Percentiles rank a stretch among this genome's conserved stretches.
These are phyloP conservation scores for Rosa hybrid DNA, from an alignment of 331 rosid species.

Conservation along the genomic window DNA sequence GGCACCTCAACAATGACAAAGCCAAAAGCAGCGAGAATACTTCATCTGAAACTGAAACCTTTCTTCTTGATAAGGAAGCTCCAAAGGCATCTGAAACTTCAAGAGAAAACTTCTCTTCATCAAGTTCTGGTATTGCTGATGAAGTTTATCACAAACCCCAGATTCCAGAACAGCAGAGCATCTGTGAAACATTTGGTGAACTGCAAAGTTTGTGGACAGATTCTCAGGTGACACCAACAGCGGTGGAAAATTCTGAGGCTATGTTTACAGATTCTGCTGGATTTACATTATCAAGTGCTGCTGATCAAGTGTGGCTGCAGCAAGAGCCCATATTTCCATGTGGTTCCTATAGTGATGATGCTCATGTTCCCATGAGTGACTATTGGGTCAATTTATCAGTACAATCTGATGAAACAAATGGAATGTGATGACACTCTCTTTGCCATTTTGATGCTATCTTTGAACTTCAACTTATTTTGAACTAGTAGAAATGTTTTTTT, in stretches of 20 bases:
- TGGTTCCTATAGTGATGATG: slow-evolving; percentile 16
- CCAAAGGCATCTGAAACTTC: background rate
- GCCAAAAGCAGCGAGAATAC: background rate
- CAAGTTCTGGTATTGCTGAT: background rate
- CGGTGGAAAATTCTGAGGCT: background rate
- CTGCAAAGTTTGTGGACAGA: slow-evolving; percentile 18
- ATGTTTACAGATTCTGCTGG: slow-evolving; percentile 4
- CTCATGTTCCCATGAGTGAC: background rate
- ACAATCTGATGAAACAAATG: slow-evolving; percentile 13
- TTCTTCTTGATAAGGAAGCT: slow-evolving; percentile 4
- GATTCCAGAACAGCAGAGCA: background rate
- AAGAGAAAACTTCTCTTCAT: slow-evolving; percentile 3
- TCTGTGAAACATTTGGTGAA: slow-evolving; percentile 21
- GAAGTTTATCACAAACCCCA: background rate
- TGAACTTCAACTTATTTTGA: background rate
- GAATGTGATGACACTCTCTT: background rate
- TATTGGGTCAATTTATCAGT: slow-evolving; percentile 19
- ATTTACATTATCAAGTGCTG: background rate
- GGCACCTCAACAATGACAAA: background rate
- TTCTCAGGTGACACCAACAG: background rate
- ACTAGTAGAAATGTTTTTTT: background rate
- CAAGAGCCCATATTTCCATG: slow-evolving; percentile 20
- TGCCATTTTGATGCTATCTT: background rate
- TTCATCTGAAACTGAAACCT: background rate
- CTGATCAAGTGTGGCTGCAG: slow-evolving; percentile 13